Conservation (phyloP, 768 basidiomycete genomes). For the Lentinus tigrinus region DNA sequence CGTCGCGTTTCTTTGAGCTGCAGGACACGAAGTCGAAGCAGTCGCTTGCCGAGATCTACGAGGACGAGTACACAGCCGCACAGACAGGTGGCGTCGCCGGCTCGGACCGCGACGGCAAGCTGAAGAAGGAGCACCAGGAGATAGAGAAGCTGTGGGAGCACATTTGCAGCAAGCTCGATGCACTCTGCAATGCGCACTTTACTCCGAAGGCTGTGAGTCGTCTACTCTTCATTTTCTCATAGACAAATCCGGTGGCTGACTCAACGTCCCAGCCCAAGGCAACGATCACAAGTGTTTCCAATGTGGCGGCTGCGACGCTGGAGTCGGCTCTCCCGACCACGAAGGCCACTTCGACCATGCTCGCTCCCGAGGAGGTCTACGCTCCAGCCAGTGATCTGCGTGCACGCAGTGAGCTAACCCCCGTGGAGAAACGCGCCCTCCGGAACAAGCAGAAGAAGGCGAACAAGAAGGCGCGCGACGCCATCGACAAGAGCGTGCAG, state of each 20-base stretch:
- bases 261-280: constrained; percentile 75
- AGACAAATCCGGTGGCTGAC: constrained; percentile 11
- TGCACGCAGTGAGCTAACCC: constrained; percentile 79
- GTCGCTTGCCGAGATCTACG: constrained; percentile 94
- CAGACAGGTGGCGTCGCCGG: constrained; percentile 50
- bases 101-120: constrained; percentile 86
- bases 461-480: constrained; percentile 65
- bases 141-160: constrained; percentile 82
- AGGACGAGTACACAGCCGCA: constrained; percentile 81
- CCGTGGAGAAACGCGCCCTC: constrained; percentile 73
- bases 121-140: constrained; percentile 86
- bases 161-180: constrained; percentile 87
- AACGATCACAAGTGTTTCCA: constrained; percentile 78
- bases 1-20: constrained; percentile 85
- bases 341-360: constrained; percentile 70
- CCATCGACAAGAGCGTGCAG: constrained; percentile 62
- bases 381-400: constrained; percentile 56
- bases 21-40: constrained; percentile 86
- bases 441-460: constrained; percentile 69
- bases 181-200: constrained; percentile 92
- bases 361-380: constrained; percentile 93
- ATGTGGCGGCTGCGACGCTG: constrained; percentile 75
- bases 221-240: too few species aligned
- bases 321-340: constrained; percentile 91
- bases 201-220: constrained; percentile 81